Conservation (phyloP, 2,329 filamentous ascomycete genomes). For the Hymenoscyphus infarciens region DNA sequence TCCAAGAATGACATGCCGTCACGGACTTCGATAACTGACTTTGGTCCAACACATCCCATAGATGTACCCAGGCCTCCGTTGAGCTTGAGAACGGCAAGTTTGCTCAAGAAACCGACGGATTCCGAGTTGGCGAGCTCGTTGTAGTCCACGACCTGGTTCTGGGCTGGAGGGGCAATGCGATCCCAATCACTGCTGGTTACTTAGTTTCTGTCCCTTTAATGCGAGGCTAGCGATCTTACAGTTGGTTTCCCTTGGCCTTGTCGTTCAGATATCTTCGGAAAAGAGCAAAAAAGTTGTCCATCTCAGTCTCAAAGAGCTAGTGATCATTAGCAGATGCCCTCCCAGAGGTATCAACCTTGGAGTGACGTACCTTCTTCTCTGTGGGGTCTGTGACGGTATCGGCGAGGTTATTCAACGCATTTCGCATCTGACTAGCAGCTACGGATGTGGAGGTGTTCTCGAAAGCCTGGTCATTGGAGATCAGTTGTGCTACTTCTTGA, state of each 20-base stretch:
- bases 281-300: slow-evolving; percentile 99
- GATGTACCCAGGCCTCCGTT: slow-evolving; percentile 99
- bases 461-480: slow-evolving; percentile 68
- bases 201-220: slow-evolving; percentile 4
- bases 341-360: not conserved
- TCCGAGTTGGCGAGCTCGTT: slow-evolving; percentile 84
- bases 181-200: slow-evolving; percentile 74
- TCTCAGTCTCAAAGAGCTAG: slow-evolving; percentile 94
- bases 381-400: slow-evolving; percentile 83
- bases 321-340: slow-evolving; percentile 18
- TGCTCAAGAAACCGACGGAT: slow-evolving; percentile 91
- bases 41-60: slow-evolving; percentile 98
- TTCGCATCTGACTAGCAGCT: slow-evolving; percentile 98
- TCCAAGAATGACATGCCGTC: slow-evolving; percentile 99
- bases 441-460: slow-evolving; percentile 99
- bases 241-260: slow-evolving; percentile 94
- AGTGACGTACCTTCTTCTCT: slow-evolving; percentile 68
- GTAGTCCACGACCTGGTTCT: slow-evolving; percentile 93
- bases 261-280: slow-evolving; percentile 98
- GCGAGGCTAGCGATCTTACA: slow-evolving; percentile 48
- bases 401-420: slow-evolving; percentile 86
- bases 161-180: slow-evolving; percentile 88
- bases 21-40: slow-evolving; percentile 98
- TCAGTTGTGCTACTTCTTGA: slow-evolving; percentile 36
- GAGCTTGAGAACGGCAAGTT: slow-evolving; percentile 97